phyloP scores from a whole-genome alignment of 2,329 filamentous ascomycete species.

The Elsinoe australis region DNA sequence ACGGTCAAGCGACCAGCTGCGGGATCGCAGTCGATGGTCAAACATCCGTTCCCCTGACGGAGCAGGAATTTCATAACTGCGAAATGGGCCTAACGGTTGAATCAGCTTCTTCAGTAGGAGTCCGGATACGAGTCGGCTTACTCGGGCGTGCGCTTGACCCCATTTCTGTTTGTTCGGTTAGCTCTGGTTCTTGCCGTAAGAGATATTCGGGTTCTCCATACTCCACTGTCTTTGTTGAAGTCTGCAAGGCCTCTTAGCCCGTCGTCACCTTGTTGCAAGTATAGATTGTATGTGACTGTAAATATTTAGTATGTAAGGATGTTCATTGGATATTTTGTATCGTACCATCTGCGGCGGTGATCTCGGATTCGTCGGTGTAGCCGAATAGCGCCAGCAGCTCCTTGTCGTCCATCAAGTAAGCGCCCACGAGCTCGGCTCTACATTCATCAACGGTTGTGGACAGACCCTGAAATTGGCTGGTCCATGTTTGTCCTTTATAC shows the following conservation, averaged over 20 bases:
- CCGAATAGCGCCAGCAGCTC: conserved; percentile 84
- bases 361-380: conserved; percentile 39
- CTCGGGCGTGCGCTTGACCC: background rate
- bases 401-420: conserved; percentile 85
- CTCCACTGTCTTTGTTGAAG: conserved; percentile 2
- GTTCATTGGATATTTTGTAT: background rate
- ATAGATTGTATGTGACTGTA: conserved; percentile 2
- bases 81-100: background rate
- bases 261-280: conserved; percentile 5
- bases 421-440: conserved; percentile 85
- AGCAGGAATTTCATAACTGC: background rate
- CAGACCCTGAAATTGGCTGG: conserved; percentile 79
- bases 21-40: background rate
- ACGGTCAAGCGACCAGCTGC: conserved; percentile 52
- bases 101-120: background rate
- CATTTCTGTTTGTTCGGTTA: background rate
- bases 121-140: no score
- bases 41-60: background rate
- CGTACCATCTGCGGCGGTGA: conserved; percentile 70
- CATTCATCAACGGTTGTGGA: conserved; percentile 91
- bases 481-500: conserved; percentile 97
- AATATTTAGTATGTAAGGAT: background rate
- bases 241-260: background rate
- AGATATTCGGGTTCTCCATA: background rate
- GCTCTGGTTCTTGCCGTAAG: background rate